Base-by-base conservation (phyloP, 2,329 filamentous ascomycete genomes). In the Xylaria sp. region DNA sequence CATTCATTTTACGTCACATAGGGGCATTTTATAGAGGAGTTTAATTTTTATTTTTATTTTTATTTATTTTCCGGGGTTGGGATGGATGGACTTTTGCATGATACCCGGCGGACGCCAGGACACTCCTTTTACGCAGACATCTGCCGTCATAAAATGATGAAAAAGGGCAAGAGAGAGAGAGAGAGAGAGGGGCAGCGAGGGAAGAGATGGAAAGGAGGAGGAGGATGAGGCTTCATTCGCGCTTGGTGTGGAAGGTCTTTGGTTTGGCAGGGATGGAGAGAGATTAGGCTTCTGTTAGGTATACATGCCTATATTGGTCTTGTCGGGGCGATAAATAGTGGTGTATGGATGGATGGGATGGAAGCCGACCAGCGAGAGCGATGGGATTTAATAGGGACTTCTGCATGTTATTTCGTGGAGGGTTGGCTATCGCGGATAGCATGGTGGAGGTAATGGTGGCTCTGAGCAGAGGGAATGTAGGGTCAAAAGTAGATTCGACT, bases 21-120 rank as follows among this genome's bases (percentile, higher is more conserved):
- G n/a, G 51, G 39, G 22, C 31, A 25, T 10, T 53, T 61, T 50
- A 56, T 59, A 66, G 39, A 66, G 51, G 58, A 39, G 56, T 45
- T 54, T 39, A n/a, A n/a, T n/a, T 67, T 33, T 13, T 36, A 31
- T 47, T 27, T 47, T 45, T 45, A 22, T 22, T 45, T 7, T 4
- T 29, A n/a, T 49, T 31, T 50, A 27, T 31, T 39, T 50, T 51
- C 22, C 3, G 3, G 50, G 50, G 20, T 53, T 20, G 33, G 53
- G 22, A 13, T 13, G 38, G 36, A 55, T 39, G 51, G 39, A 33
- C 36, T 29, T 44, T 57, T 17, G 47, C 47, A 69, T 68, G 66
- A 71, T 71, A 71, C 69, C 69, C 67, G 49, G 62, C 45, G 55
- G 61, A 44, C 38, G 56, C n/a, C 42, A 66, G 27, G 42, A 63